These are phyloP conservation scores for Pseudogymnoascus sp. DNA, from an alignment of 2,329 filamentous ascomycete genomes.

Conservation along the genomic window DNA sequence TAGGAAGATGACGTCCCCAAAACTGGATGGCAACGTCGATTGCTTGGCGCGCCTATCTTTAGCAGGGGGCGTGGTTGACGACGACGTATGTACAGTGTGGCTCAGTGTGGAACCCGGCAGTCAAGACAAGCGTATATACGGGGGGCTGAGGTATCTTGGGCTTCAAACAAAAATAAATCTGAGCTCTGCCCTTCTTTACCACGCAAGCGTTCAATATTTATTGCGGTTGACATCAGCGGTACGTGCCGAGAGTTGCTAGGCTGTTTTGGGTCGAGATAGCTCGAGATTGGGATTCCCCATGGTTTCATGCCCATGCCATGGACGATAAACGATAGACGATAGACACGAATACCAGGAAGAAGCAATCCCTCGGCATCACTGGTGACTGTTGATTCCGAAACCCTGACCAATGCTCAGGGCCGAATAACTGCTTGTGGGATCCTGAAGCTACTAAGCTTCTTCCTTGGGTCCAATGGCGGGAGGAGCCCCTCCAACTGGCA, in stretches of 20 bases:
- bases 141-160: background rate
- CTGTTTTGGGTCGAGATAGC: conserved; percentile 5
- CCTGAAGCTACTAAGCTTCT: conserved; percentile 1
- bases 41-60: conserved; percentile 2
- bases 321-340: conserved; percentile 1
- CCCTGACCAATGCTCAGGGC: background rate
- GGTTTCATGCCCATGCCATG: background rate
- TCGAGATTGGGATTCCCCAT: background rate
- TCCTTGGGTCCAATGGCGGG: conserved; percentile 4
- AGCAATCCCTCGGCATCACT: background rate
- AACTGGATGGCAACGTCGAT: background rate
- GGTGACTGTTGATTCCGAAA: conserved; percentile 1
- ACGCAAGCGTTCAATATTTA: conserved; percentile 5
- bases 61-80: background rate
- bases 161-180: background rate
- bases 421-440: background rate
- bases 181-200: background rate
- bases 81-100: conserved; percentile 4
- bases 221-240: conserved; percentile 6
- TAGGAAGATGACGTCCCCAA: background rate
- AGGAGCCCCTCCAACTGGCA: conserved; percentile 12
- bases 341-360: background rate
- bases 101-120: background rate
- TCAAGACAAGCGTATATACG: background rate
- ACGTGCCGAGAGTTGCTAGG: conserved; percentile 3